Evolutionary conservation across 805 yeast genomes (phyloP).

Genomic region (Yamadazyma endophytica): DNA sequence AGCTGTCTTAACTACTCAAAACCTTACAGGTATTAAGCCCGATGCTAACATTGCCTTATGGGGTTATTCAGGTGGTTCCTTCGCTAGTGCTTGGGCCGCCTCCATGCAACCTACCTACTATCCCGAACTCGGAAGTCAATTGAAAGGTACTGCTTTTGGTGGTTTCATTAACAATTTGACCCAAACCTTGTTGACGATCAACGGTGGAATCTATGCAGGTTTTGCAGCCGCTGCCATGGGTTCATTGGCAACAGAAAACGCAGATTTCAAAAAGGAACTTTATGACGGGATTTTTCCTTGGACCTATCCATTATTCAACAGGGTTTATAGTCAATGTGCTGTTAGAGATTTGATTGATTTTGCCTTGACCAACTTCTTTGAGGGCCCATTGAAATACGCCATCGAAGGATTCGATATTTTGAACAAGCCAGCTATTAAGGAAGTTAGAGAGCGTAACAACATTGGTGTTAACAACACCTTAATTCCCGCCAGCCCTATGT

Average conservation of each 20-base stretch:
- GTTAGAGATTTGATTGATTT: slow-evolving; percentile 4
- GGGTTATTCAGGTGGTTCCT: slow-evolving; percentile 38
- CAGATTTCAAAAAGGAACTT: slow-evolving; percentile 10
- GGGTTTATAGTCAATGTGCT: slow-evolving; percentile 8
- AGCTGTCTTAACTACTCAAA: slow-evolving; percentile 16
- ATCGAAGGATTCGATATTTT: slow-evolving; percentile 14
- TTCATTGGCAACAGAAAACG: slow-evolving; percentile 28
- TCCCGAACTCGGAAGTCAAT: slow-evolving; percentile 21
- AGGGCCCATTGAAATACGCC: slow-evolving; percentile 7
- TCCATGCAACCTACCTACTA: slow-evolving; percentile 32
- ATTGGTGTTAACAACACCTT: slow-evolving; percentile 16
- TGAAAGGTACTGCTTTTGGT: slow-evolving; percentile 30
- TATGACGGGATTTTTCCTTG: slow-evolving; percentile 3
- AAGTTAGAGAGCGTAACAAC: slow-evolving; percentile 2
- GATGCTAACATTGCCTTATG: slow-evolving; percentile 19
- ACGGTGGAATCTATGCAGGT: slow-evolving; percentile 24
- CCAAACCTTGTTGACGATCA: slow-evolving; percentile 17
- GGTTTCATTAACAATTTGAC: slow-evolving; percentile 32
- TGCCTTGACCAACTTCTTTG: slow-evolving; percentile 8
- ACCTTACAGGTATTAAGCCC: slow-evolving; percentile 14
- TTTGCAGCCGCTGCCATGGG: slow-evolving; percentile 23
- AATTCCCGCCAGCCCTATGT: slow-evolving; percentile 18
- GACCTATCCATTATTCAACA: slow-evolving; percentile 5
- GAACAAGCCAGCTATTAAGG: slow-evolving; percentile 7
- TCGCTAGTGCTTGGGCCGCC: slow-evolving; percentile 37